Conservation (phyloP, 768 basidiomycete genomes). For the Leccinellum luteum region DNA sequence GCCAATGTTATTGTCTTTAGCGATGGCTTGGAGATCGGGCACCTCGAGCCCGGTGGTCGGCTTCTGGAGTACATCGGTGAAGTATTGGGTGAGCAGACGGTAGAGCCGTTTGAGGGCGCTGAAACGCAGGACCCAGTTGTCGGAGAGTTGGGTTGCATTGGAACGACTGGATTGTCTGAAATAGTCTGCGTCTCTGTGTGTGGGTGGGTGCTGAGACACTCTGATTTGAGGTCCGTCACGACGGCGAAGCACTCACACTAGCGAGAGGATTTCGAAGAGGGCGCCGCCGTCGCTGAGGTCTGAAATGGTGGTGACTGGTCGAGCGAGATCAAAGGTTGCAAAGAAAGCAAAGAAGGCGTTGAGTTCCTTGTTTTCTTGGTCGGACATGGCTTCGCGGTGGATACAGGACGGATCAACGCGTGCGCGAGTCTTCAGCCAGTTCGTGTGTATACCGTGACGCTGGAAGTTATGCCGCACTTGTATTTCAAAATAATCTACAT, state of each 20-base stretch:
- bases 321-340: constrained; percentile 63
- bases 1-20: constrained; percentile 65
- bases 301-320: constrained; percentile 56
- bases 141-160: constrained; percentile 59
- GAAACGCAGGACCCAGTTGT: constrained; percentile 90
- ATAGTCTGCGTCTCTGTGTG: constrained; percentile 71
- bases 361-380: constrained; percentile 56
- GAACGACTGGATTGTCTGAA: constrained; percentile 64
- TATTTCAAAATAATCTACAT: too few species aligned
- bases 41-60: constrained; percentile 77
- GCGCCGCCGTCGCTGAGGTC: constrained; percentile 82
- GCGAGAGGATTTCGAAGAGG: constrained; percentile 69
- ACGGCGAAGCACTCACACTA: constrained; percentile 54
- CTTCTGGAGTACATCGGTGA: constrained; percentile 78
- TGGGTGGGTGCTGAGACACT: constrained; percentile 7
- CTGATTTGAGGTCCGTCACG: not conserved
- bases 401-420: not conserved
- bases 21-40: constrained; percentile 83
- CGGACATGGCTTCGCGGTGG: constrained; percentile 30
- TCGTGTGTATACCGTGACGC: not conserved
- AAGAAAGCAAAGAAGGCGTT: constrained; percentile 84
- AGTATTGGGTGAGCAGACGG: constrained; percentile 86
- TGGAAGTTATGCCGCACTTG: not conserved
- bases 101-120: constrained; percentile 81
- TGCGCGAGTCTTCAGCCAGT: constrained; percentile 1